Evolutionary conservation across 2,329 filamentous ascomycete genomes (phyloP).

Genomic region (Bretziella fagacearum): DNA sequence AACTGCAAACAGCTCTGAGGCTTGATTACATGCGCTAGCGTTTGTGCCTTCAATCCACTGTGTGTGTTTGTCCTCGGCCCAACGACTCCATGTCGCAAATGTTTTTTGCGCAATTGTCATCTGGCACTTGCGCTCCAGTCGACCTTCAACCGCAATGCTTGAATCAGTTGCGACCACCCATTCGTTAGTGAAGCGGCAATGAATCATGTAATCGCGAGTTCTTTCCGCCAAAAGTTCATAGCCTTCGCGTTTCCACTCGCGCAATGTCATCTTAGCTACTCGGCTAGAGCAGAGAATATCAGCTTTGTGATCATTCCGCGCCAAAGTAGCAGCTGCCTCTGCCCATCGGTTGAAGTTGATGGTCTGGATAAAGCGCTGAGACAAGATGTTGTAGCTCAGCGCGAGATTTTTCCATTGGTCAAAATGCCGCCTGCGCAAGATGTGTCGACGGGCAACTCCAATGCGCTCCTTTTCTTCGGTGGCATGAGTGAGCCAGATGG

Average conservation of each 20-base stretch:
- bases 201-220: slow-evolving; percentile 10
- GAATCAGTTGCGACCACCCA: slow-evolving; percentile 14
- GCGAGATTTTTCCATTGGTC: slow-evolving; percentile 17
- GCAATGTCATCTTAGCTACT: slow-evolving; percentile 10
- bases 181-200: slow-evolving; percentile 5
- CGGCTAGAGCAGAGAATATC: slow-evolving; percentile 11
- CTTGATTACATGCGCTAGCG: slow-evolving; percentile 4
- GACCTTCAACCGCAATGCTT: neutral
- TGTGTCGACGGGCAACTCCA: slow-evolving; percentile 49
- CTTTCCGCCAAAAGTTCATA: slow-evolving; percentile 10
- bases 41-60: slow-evolving; percentile 4
- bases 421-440: slow-evolving; percentile 38
- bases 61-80: neutral
- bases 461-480: slow-evolving; percentile 49
- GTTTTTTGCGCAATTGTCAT: neutral
- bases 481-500: slow-evolving; percentile 46
- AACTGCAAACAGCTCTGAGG: neutral
- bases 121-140: slow-evolving; percentile 7
- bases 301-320: slow-evolving; percentile 9
- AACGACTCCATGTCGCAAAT: slow-evolving; percentile 4
- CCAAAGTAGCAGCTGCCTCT: slow-evolving; percentile 2
- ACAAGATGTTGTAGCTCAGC: slow-evolving; percentile 9
- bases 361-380: slow-evolving; percentile 7
- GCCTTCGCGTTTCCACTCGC: slow-evolving; percentile 12
- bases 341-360: slow-evolving; percentile 15